Percentiles rank a stretch among this genome's conserved stretches.
Evolutionary conservation across 768 basidiomycete genomes (phyloP).

Genomic region (Pisolithus microcarpus): DNA sequence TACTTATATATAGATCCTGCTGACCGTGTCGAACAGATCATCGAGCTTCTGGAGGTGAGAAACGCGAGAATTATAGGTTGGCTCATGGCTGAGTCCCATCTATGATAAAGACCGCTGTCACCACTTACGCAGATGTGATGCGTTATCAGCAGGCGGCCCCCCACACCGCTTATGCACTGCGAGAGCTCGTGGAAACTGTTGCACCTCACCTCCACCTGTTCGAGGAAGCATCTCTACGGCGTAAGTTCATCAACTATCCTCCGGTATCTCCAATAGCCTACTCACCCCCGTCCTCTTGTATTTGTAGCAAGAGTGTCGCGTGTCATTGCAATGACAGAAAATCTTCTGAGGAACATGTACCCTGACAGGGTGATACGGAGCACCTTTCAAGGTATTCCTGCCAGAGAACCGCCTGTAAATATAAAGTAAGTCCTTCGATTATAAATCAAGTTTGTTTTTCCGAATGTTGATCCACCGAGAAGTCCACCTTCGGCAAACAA

Average conservation of each 20-base stretch:
- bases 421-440: background rate
- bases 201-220: constrained; percentile 17
- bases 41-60: constrained; percentile 42
- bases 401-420: background rate
- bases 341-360: background rate
- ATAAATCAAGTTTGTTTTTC: background rate
- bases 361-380: background rate
- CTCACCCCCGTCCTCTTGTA: background rate
- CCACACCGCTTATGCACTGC: constrained; percentile 10
- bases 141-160: background rate
- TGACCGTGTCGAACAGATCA: constrained; percentile 32
- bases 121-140: constrained; percentile 10
- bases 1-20: constrained; percentile 3
- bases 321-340: constrained; percentile 9
- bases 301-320: constrained; percentile 16
- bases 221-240: constrained; percentile 15
- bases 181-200: constrained; percentile 14
- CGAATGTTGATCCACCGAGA: background rate
- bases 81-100: constrained; percentile 3
- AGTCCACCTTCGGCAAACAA: background rate
- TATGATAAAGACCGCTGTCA: constrained; percentile 18
- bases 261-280: background rate
- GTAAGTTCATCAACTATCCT: constrained; percentile 6
- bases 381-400: background rate
- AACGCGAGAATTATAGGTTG: constrained; percentile 16